Evolutionary conservation across 2,329 filamentous ascomycete genomes (phyloP), one percentile per base, ranked within the genome.

Genomic region (Cercospora janseana): DNA sequence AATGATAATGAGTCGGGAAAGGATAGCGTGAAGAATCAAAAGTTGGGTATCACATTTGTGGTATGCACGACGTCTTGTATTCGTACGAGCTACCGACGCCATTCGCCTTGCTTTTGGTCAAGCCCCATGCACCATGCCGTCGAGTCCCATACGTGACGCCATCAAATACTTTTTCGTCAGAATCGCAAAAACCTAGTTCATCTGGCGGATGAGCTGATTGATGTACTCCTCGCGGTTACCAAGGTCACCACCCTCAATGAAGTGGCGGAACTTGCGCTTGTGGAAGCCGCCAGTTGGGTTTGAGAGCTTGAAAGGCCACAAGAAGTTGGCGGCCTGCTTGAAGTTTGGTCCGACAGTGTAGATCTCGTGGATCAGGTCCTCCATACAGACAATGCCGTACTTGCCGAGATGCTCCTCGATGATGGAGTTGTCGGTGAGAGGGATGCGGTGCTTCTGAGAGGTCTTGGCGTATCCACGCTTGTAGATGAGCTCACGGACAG

Each of bases 221-320:
- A 97, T 96, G 79, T 91, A 85, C 69, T 97, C 91, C 82, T 98
- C 93, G 65, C 93, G 87, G 85, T 98, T 97, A 74, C 93, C 93
- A 67, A 94, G 80, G 77, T 98, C 93, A 86, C 93, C 93, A 77
- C 92, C 93, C 82, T 96, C 88, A 60, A 97, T 88, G 80, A 88
- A 97, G 81, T 97, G 91, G 82, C 90, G 93, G 85, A 97, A 97
- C 82, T 97, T 98, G 78, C 93, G 83, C 68, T 87, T 77, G 67
- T 87, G 86, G 89, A 97, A 98, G 62, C 93, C 92, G 74, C 93
- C 93, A 66, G 79, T 97, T 72, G 93, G 93, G 85, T 95, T 96
- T 83, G 84, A 90, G 65, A 98, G 87, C 87, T 98, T 97, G 86
- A 98, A 98, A 72, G 93, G 93, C 93, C 93, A 98, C 65, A 97